Base-by-base conservation (phyloP, 2,329 filamentous ascomycete species). In the Epichloe brachyelytri region DNA sequence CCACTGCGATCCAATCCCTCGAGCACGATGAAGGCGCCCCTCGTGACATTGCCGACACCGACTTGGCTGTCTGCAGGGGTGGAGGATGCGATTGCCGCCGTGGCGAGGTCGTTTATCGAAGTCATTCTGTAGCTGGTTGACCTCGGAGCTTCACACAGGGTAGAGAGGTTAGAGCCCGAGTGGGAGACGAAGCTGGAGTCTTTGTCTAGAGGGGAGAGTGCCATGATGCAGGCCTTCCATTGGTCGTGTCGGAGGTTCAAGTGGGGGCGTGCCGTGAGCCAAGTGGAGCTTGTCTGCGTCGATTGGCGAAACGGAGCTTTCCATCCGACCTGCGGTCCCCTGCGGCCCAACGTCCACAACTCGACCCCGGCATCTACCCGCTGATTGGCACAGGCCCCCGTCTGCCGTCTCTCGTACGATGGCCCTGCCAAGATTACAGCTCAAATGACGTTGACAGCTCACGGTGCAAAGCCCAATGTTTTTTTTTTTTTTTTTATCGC, bases 1-100 rank as follows among this genome's bases (percentile, higher is more conserved):
- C 90, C 90, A 43, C 89, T 88, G 56, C 88, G 81, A 62, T 96
- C 90, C 55, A 96, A 75, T 2, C 90, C 90, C 71, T 96, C 90
- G 51, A 95, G 80, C 4, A 91, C 85, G 49, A 95, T 79, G 34
- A 96, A 78, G 12, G 83, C 80, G 45, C 89, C 89, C 45, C 84
- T 41, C 12, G 26, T 48, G n/a, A 4, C 62, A 49, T 58, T 17
- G 15, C 2, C 37, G 3, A 11, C 8, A 17, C 14, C 12, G 5
- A 7, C 37, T n/a, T 15, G 15, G 14, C 5, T 17, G 3, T 15
- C 37, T 15, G 15, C 10, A 8, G 37, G 15, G 15, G 15, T 58
- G n/a, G 65, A 66, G 11, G 70, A 69, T 37, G 71, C 70, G 22
- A 72, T 73, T 36, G 72, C 73, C 47, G 71, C 73, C 19, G 69